Conservation (phyloP, 345 rosid genomes). For the Gossypium longicalyx region DNA sequence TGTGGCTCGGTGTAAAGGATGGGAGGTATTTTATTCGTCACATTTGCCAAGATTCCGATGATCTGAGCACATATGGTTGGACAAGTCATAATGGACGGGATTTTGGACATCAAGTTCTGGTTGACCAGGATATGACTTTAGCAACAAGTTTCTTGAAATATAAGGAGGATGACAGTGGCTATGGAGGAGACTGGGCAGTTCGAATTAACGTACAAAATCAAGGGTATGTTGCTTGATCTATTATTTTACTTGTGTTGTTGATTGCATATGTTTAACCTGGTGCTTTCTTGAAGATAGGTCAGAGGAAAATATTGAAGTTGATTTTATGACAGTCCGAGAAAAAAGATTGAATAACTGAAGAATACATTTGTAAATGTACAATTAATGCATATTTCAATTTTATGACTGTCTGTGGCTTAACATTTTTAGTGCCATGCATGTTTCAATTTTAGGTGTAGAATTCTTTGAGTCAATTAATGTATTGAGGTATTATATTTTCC, state of each 20-base stretch:
- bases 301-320: background rate
- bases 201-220: slow-evolving; percentile 45
- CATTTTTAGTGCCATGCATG: background rate
- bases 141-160: slow-evolving; percentile 79
- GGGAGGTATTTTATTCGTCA: slow-evolving; percentile 66
- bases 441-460: background rate
- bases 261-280: background rate
- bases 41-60: slow-evolving; percentile 73
- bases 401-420: background rate
- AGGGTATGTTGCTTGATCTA: slow-evolving; percentile 34
- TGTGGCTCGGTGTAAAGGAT: slow-evolving; percentile 84
- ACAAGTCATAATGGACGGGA: slow-evolving; percentile 79
- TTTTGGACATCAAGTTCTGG: slow-evolving; percentile 69
- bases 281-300: background rate
- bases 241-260: slow-evolving; percentile 9
- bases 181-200: slow-evolving; percentile 97
- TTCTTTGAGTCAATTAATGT: background rate
- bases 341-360: background rate
- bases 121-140: slow-evolving; percentile 63
- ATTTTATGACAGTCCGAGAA: background rate
- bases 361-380: background rate
- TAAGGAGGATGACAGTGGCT: slow-evolving; percentile 61
- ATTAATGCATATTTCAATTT: background rate
- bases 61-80: slow-evolving; percentile 76
- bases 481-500: background rate